A percentile compares a stretch with the other conserved stretches of the same genome.
These are phyloP conservation scores for Cornus controversa DNA, from an alignment of 148 eudicot species.

Conservation along the genomic window DNA sequence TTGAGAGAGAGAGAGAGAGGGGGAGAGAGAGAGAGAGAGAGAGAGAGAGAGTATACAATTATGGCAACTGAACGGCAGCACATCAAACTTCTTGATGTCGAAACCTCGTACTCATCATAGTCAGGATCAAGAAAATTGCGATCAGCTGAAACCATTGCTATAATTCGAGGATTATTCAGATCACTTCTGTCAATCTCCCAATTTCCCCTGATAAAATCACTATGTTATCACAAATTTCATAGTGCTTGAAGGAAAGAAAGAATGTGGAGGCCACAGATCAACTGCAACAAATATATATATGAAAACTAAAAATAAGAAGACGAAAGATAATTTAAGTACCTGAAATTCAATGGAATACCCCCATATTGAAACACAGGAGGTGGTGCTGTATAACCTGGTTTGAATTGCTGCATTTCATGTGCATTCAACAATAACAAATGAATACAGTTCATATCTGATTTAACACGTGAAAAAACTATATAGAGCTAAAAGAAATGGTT, in stretches of 20 bases:
- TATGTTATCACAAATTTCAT: background rate
- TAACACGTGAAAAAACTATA: background rate
- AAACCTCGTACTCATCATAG: constrained; percentile 44
- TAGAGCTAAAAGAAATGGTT: background rate
- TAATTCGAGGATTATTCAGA: constrained; percentile 42
- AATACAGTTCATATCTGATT: background rate
- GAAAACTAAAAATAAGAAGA: background rate
- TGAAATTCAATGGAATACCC: constrained; percentile 56
- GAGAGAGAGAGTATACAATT: constrained; percentile 49
- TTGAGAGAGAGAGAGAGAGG: constrained; percentile 14
- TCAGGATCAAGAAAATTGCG: constrained; percentile 38
- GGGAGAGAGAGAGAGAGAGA: constrained; percentile 20
- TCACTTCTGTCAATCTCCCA: constrained; percentile 72
- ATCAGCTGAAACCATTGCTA: constrained; percentile 56
- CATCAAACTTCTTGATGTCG: constrained; percentile 63
- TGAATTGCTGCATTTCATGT: constrained; percentile 53
- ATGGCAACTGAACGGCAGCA: constrained; percentile 56
- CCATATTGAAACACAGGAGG: constrained; percentile 72
- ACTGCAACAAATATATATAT: background rate
- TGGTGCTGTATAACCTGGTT: constrained; percentile 91
- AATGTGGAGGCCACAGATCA: background rate
- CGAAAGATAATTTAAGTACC: constrained; percentile 33
- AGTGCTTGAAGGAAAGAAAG: background rate
- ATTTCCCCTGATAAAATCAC: constrained; percentile 55
- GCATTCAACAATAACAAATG: background rate